Evolutionary conservation across 768 basidiomycete genomes (phyloP), one percentile per base, ranked within the genome.

Genomic region (Pulveroboletus sp.): DNA sequence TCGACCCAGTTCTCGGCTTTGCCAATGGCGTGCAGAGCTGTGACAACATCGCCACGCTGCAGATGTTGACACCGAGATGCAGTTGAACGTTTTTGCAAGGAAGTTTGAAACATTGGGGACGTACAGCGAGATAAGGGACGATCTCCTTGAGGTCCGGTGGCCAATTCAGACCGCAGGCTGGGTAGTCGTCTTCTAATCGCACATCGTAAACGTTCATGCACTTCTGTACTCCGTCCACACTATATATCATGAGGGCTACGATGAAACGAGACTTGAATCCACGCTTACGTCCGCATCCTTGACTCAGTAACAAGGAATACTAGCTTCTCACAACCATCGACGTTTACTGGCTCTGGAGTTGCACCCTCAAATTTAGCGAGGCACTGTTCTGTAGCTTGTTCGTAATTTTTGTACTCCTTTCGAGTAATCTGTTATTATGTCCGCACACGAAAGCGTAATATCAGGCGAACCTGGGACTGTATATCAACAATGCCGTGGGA

Each of bases 111-210:
- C 39, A 32, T 14, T 12, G 37, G 12, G 27, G 43, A 73, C 89
- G 46, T 64, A 96, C 95, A 26, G 80, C 81, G 5, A 99, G 80
- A 63, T 93, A 95, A 1, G 72, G 69, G 15, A 83, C 86, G 8
- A 98, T 73, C 41, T 82, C 79, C 3, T 75, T 67, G 42, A 98
- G 81, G 60, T 93, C 91, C 31, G 85, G 84, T 7, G 94, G 95
- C 95, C 94, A 99, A 70, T 93, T 95, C 92, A 95, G 89, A 3
- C 95, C 96, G 67, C 96, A 99, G 1, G 82, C 86, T 15, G 96
- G 96, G 32, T 65, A 71, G 11, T 78, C 77, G 64, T 99, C 96
- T 47, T 89, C 83, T n/a, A 87, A 71, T 24, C 96, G 87, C 12
- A 97, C 81, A 62, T 99, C 96, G 58, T 99, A 99, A 35, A 97